Conservation (phyloP, 768 basidiomycete genomes). For the Rhizopogon vesiculosus region DNA sequence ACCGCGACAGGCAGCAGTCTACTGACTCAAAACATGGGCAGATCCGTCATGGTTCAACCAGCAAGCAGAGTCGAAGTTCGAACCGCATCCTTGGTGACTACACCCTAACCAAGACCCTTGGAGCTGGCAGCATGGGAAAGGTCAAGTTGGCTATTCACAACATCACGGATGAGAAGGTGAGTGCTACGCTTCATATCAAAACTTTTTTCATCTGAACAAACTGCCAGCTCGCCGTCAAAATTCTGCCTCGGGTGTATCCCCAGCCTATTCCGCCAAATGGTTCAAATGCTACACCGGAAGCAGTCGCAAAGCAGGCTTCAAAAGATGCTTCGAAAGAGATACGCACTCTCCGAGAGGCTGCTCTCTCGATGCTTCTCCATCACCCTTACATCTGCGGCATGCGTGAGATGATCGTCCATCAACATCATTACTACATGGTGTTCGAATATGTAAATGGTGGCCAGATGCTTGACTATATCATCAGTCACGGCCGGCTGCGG, state of each 20-base stretch:
- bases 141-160: conserved; percentile 94
- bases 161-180: conserved; percentile 86
- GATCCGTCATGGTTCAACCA: conserved; percentile 26
- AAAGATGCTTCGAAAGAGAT: conserved; percentile 97
- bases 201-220: neutral
- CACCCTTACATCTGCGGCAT: conserved; percentile 99
- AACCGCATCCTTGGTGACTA: conserved; percentile 85
- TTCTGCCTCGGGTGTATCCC: conserved; percentile 83
- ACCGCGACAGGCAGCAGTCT: conserved; percentile 26
- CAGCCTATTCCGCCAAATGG: conserved; percentile 47
- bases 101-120: conserved; percentile 93
- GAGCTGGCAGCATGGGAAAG: conserved; percentile 98
- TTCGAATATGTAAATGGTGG: conserved; percentile 99
- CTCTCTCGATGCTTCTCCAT: conserved; percentile 90
- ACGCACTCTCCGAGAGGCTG: conserved; percentile 92
- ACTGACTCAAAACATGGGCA: conserved; percentile 24
- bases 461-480: conserved; percentile 99
- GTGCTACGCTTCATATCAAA: conserved; percentile 19
- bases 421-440: conserved; percentile 99
- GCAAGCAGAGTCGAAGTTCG: conserved; percentile 30
- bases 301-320: conserved; percentile 71
- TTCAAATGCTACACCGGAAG: conserved; percentile 43
- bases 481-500: conserved; percentile 91
- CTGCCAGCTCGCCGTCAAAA: conserved; percentile 92
- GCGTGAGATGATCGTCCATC: conserved; percentile 97